Evolutionary conservation across 2,329 filamentous ascomycete species (phyloP), one percentile per base, ranked within the genome.

Genomic region (Rhinocladiella similis): DNA sequence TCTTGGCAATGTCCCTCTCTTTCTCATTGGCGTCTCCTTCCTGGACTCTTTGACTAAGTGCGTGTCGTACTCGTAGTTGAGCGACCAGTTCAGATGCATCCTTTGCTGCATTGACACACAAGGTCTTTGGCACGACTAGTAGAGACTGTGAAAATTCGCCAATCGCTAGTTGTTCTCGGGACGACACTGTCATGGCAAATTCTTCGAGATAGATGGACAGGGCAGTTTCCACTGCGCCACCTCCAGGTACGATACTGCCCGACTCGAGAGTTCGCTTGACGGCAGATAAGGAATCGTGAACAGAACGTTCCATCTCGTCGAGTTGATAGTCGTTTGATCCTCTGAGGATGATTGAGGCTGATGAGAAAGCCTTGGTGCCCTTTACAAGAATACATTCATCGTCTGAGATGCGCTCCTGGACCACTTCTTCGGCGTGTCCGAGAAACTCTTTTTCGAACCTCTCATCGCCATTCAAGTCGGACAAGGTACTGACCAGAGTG

Each of bases 141-240:
- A 99, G 89, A 25, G 94, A 87, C 72, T 96, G 91, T 7, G 94
- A 94, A 69, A 99, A 99, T 75, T 97, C 93, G 71, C 90, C 94
- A 70, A 99, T 97, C 63, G 94, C 94, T 51, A 99, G 86, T 79
- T 99, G 94, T 77, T 99, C 94, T 67, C 94, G 87, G 53, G 93
- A 97, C 65, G 93, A 84, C 78, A 99, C 93, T 36, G 94, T 97
- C 67, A 94, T 93, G 51, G 94, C 94, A 75, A 96, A 99, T 76
- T 99, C 94, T 79, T 99, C 94, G 33, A 99, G 84, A 78, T 97
- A 99, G 72, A 99, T 99, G 79, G 97, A 94, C 64, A 99, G 84
- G 47, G 94, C 94, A n/a, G 94, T 97, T 80, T 99, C 94, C 19
- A 97, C 93, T 42, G 94, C 94, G 70, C 93, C 94, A 64, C 94